Evolutionary conservation across 2,329 filamentous ascomycete genomes (phyloP).

Genomic region (Lithohypha guttulata): DNA sequence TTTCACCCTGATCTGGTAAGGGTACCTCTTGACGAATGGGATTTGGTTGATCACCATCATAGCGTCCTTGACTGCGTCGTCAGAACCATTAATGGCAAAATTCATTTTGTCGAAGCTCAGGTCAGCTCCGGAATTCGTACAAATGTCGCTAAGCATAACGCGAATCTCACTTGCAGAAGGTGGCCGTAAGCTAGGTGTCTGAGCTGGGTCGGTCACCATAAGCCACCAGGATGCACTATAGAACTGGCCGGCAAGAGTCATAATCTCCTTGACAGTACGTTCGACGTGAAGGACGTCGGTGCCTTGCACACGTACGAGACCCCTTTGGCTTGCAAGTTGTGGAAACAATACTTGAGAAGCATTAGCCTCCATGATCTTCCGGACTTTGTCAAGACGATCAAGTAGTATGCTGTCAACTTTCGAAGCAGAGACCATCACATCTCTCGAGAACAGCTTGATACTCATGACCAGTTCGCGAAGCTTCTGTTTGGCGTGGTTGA

Average conservation of each 20-base stretch:
- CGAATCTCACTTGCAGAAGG: slow-evolving; percentile 61
- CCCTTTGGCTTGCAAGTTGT: slow-evolving; percentile 72
- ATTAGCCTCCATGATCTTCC: slow-evolving; percentile 94
- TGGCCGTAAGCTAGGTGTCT: slow-evolving; percentile 46
- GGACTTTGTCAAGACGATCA: slow-evolving; percentile 85
- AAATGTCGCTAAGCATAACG: slow-evolving; percentile 89
- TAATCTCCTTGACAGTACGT: slow-evolving; percentile 87
- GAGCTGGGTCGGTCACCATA: slow-evolving; percentile 59
- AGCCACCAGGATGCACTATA: slow-evolving; percentile 97
- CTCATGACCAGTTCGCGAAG: slow-evolving; percentile 73
- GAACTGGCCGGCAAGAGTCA: slow-evolving; percentile 92
- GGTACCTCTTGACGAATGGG: slow-evolving; percentile 73
- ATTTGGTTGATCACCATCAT: slow-evolving; percentile 88
- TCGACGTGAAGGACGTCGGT: slow-evolving; percentile 90
- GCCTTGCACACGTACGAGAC: slow-evolving; percentile 79
- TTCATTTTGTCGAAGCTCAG: slow-evolving; percentile 88
- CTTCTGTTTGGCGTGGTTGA: slow-evolving; percentile 80
- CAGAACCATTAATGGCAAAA: slow-evolving; percentile 88
- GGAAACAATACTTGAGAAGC: slow-evolving; percentile 92
- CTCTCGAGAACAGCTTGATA: slow-evolving; percentile 80
- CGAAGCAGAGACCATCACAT: slow-evolving; percentile 75
- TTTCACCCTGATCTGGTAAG: slow-evolving; percentile 92
- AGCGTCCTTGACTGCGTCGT: slow-evolving; percentile 93
- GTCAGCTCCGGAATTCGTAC: slow-evolving; percentile 89
- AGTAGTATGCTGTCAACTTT: slow-evolving; percentile 94